These are phyloP conservation scores for Porphyra umbilicalis DNA, from an alignment of 31 red algal genomes.

Conservation along the genomic window DNA sequence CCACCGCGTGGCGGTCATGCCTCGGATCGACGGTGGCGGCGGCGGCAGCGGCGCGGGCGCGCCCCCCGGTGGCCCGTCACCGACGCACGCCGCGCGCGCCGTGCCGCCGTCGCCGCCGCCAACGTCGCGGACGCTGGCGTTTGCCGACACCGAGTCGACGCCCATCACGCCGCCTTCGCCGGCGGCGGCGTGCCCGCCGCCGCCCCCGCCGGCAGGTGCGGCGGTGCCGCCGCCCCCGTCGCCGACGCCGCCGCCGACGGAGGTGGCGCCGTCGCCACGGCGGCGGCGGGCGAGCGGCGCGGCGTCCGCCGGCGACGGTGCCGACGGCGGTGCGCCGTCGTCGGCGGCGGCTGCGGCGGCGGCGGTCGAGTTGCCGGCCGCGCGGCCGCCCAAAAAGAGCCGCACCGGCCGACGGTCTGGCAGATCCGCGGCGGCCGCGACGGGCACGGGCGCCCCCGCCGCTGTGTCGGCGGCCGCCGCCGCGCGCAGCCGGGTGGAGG, in stretches of 20 bases:
- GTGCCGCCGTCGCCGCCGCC: neutral
- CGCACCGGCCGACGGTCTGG: neutral
- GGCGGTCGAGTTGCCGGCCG: neutral
- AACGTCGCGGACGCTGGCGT: neutral
- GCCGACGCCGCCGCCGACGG: too few relatives aligned
- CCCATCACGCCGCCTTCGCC: neutral
- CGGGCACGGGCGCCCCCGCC: neutral
- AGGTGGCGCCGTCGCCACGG: neutral
- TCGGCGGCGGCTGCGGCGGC: neutral
- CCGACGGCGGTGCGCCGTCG: neutral
- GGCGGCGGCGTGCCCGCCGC: neutral
- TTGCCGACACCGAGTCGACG: neutral
- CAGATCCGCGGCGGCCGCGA: neutral
- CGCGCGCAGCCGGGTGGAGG: too few relatives aligned
- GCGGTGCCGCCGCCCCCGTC: neutral
- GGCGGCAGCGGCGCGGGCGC: too few relatives aligned
- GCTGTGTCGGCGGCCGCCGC: neutral
- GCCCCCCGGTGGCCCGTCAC: too few relatives aligned
- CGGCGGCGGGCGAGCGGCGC: too few relatives aligned
- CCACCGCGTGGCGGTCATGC: neutral
- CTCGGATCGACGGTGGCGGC: neutral
- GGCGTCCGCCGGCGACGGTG: too few relatives aligned
- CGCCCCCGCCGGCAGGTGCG: neutral
- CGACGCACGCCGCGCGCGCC: too few relatives aligned
- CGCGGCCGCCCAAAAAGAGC: neutral